Evolutionary conservation across 768 basidiomycete genomes (phyloP).

Genomic region (Suillus hirtellus): DNA sequence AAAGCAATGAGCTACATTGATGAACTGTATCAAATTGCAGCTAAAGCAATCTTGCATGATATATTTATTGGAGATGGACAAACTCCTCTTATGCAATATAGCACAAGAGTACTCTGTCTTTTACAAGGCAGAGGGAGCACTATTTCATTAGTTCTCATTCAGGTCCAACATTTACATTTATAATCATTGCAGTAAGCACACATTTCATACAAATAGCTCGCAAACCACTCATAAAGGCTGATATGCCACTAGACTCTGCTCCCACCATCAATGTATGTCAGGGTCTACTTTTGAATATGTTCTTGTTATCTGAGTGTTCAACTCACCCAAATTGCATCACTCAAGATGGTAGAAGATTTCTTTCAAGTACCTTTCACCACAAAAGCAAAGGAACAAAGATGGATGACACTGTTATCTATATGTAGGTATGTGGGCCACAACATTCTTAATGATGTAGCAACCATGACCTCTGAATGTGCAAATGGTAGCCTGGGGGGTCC

Average conservation of each 20-base stretch:
- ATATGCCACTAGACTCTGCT: slow-evolving; percentile 56
- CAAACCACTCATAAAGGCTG: slow-evolving; percentile 67
- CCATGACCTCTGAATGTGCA: too few species aligned
- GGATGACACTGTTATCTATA: too few species aligned
- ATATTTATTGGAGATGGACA: too few species aligned
- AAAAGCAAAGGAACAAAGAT: slow-evolving; percentile 57
- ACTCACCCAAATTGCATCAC: slow-evolving; percentile 9
- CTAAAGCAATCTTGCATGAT: too few species aligned
- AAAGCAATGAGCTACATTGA: too few species aligned
- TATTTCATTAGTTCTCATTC: slow-evolving; percentile 14
- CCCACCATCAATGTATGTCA: slow-evolving; percentile 85
- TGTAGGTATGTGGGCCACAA: too few species aligned
- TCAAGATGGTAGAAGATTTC: slow-evolving; percentile 80
- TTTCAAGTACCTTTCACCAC: slow-evolving; percentile 86
- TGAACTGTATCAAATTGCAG: too few species aligned
- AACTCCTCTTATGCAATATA: too few species aligned
- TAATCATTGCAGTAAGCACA: slow-evolving; percentile 82
- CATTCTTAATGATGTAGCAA: too few species aligned
- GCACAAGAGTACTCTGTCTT: too few species aligned
- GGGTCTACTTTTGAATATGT: slow-evolving; percentile 81
- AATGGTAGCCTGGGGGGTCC: too few species aligned
- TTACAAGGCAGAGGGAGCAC: too few species aligned
- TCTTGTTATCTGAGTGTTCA: slow-evolving; percentile 2
- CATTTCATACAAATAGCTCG: slow-evolving; percentile 69
- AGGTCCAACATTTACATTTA: slow-evolving; percentile 92